Base-by-base conservation (phyloP, 495 filamentous ascomycete species). In the Aspergillus steynii region DNA sequence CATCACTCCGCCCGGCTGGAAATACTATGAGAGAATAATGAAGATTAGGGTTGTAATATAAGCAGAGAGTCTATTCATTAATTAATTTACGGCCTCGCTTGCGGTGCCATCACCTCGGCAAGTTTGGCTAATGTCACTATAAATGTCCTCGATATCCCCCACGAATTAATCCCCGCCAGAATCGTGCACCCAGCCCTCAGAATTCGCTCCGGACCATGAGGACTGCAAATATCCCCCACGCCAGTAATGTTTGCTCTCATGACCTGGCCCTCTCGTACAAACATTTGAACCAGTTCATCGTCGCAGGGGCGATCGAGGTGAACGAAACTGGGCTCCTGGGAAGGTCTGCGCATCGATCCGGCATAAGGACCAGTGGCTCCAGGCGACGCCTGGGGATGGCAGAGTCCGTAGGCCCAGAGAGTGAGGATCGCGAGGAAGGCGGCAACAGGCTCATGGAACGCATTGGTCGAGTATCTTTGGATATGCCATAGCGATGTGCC, bases 251-350 rank as follows among this genome's bases (percentile, higher is more conserved):
- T 75, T 0, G 74, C 80, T 32, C 66, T 70, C 80, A 85, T 84
- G 5, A 52, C 63, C n/a, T 73, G 71, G 9, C 82, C 82, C 32
- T 73, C 69, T 7, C 79, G 70, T 8, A 85, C 79, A 67, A 82
- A 85, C 7, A 79, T 65, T 56, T 83, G 82, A 10, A 82, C 80
- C 5, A 84, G 68, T 58, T 84, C 81, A 65, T 85, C 82, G 63
- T 84, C 80, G 52, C 77, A 80, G 1, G 82, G 82, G 20, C 79
- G 68, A 56, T 85, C 82, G 5, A 85, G 70, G 55, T 80, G 77
- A 49, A 85, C 78, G 20, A 77, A 76, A 20, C 65, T 74, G 5
- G 75, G 69, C 45, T 69, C 67, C 0, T 50, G 45, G 2, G 63
- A 28, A 15, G 48, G 32, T 25, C 63, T 53, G 25, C 57, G 63